These are phyloP conservation scores for Martensiomyces pterosporus DNA, from an alignment of 192 early-diverging fungal species.

Conservation along the genomic window DNA sequence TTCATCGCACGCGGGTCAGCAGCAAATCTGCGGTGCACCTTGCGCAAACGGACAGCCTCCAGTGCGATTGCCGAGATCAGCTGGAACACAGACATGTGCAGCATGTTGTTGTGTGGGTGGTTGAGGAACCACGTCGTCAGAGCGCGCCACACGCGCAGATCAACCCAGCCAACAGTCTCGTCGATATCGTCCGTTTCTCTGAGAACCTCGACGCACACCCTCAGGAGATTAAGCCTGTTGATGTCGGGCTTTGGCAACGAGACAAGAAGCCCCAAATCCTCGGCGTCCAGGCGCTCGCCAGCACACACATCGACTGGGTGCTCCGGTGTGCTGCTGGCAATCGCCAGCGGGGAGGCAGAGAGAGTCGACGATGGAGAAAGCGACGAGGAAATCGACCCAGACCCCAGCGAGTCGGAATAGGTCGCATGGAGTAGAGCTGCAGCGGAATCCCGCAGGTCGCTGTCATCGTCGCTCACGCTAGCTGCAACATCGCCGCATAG, in stretches of 20 bases:
- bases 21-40: conserved; percentile 16
- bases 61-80: conserved; percentile 31
- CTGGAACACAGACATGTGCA: conserved; percentile 43
- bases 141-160: conserved; percentile 48
- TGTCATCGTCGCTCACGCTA: conserved; percentile 4
- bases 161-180: conserved; percentile 45
- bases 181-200: conserved; percentile 41
- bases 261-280: conserved; percentile 30
- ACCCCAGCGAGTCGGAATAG: conserved; percentile 34
- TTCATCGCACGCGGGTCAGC: conserved; percentile 3
- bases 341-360: conserved; percentile 40
- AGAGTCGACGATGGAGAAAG: conserved; percentile 50
- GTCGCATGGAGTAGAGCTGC: conserved; percentile 36
- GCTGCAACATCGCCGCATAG: too few relatives aligned
- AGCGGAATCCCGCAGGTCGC: conserved; percentile 36
- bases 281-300: conserved; percentile 30
- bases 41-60: conserved; percentile 40
- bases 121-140: conserved; percentile 46
- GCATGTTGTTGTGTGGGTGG: conserved; percentile 50
- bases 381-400: conserved; percentile 45
- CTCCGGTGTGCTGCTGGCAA: conserved; percentile 42
- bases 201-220: conserved; percentile 39
- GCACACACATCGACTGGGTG: conserved; percentile 6
- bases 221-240: conserved; percentile 33
- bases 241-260: conserved; percentile 40